phyloP scores from a whole-genome alignment of 805 yeast genomes.

The Zygosaccharomyces rouxii region DNA sequence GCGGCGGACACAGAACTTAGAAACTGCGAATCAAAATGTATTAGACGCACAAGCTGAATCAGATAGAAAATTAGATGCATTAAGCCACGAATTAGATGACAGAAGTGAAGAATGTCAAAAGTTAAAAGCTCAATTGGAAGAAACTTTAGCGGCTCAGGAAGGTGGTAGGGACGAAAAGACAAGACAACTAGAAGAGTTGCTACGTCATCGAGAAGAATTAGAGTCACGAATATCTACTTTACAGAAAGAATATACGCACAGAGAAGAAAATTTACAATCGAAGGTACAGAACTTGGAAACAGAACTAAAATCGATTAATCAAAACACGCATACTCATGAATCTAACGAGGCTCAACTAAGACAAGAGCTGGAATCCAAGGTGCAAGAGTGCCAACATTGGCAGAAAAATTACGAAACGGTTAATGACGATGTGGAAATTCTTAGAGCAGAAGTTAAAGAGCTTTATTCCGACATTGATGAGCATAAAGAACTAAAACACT shows the following conservation, averaged over 20 bases:
- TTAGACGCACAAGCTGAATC: constrained; percentile 1
- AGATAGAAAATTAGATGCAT: background rate
- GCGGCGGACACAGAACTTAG: background rate
- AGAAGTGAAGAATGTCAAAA: constrained; percentile 7
- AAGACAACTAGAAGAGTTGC: constrained; percentile 12
- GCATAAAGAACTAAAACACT: constrained; percentile 28
- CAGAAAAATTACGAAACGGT: constrained; percentile 24
- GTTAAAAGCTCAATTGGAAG: constrained; percentile 10
- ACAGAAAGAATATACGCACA: constrained; percentile 10
- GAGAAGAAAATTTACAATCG: constrained; percentile 6
- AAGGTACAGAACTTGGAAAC: background rate
- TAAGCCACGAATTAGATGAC: constrained; percentile 8
- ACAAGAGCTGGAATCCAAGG: constrained; percentile 21
- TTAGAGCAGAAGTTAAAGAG: constrained; percentile 37
- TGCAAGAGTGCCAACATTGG: constrained; percentile 15
- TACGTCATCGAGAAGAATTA: constrained; percentile 8
- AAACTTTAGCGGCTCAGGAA: constrained; percentile 6
- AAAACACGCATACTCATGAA: constrained; percentile 1
- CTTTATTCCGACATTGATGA: constrained; percentile 34
- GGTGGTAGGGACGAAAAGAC: constrained; percentile 12
- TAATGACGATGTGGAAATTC: constrained; percentile 35
- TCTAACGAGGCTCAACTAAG: constrained; percentile 3
- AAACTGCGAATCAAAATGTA: background rate
- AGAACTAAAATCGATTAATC: constrained; percentile 8
- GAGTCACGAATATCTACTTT: constrained; percentile 8